A percentile compares a stretch with the other conserved stretches of the same genome.
phyloP scores from a whole-genome alignment of 176 grass and related monocot genomes.

The Avena eriantha region DNA sequence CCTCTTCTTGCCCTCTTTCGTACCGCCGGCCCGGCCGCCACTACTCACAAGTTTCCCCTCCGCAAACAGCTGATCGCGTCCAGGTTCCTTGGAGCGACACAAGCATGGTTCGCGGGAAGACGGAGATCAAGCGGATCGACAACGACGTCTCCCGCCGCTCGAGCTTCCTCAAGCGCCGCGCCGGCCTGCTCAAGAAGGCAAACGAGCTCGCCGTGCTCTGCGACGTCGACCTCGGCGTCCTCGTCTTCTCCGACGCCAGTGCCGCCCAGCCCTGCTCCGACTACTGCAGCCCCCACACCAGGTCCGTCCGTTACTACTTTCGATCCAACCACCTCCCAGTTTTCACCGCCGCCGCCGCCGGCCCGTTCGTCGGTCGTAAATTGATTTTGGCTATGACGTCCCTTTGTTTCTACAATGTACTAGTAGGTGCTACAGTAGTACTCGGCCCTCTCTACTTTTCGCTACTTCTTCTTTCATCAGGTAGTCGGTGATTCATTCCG shows the following conservation, averaged over 20 bases:
- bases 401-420: background rate
- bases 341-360: background rate
- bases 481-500: background rate
- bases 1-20: background rate
- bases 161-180: slow-evolving; percentile 58
- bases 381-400: background rate
- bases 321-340: background rate
- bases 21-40: background rate
- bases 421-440: too few relatives aligned
- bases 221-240: slow-evolving; percentile 42
- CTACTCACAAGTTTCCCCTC: background rate
- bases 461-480: background rate
- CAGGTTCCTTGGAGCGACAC: background rate
- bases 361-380: background rate
- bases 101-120: background rate
- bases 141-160: slow-evolving; percentile 45
- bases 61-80: background rate
- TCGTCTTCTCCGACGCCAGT: slow-evolving; percentile 52
- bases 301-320: background rate
- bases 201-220: slow-evolving; percentile 65
- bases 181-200: slow-evolving; percentile 61
- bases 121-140: slow-evolving; percentile 47
- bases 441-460: background rate
- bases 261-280: slow-evolving; percentile 44
- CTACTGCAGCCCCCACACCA: slow-evolving; percentile 43